Base-by-base conservation (phyloP, 2,329 filamentous ascomycete genomes). In the Eutypella sp. region DNA sequence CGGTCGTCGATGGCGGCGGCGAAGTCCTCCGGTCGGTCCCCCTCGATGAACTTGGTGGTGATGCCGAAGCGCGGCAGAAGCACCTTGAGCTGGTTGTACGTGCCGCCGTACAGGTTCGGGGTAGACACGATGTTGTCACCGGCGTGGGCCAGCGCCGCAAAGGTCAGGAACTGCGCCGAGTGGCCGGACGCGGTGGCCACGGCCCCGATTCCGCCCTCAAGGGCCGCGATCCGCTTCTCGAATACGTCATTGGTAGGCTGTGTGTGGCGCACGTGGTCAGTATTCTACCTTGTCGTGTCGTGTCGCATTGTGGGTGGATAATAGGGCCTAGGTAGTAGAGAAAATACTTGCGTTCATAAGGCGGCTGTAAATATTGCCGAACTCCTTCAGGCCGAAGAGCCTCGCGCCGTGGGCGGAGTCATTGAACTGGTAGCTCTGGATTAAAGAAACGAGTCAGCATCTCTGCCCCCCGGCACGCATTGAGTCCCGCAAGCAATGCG, bases 41-140 rank as follows among this genome's bases (percentile, higher is more conserved):
- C 88, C 45, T 83, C 75, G 60, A 96, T 79, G 58, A 96, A 96
- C 72, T 91, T 95, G 61, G 89, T 93, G 36, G 75, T 74, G 62
- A 97, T 90, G 50, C 92, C 92, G 39, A 96, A 71, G n/a, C 91
- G 82, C 6, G 89, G 86, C 46, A 96, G 75, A 55, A 89, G 79
- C 39, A 96, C 90, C 72, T 96, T 96, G 72, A 96, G 82, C 73
- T 96, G 92, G 72, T 97, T 96, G 75, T 96, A 96, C 15, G 92
- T 96, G 65, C 91, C 91, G 54, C 91, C 91, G 69, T 96, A 96
- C 47, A 96, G 74, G 70, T 95, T 95, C 42, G 85, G 84, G 6
- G 92, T 96, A 11, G 89, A 85, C 42, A 96, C 80, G 57, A 96
- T 95, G 74, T 96, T 96, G 74, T 96, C 91, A 40, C 92, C 92